These are phyloP conservation scores for Porogramme epimiltina DNA, from an alignment of 1,284 basidiomycete species.

Conservation along the genomic window DNA sequence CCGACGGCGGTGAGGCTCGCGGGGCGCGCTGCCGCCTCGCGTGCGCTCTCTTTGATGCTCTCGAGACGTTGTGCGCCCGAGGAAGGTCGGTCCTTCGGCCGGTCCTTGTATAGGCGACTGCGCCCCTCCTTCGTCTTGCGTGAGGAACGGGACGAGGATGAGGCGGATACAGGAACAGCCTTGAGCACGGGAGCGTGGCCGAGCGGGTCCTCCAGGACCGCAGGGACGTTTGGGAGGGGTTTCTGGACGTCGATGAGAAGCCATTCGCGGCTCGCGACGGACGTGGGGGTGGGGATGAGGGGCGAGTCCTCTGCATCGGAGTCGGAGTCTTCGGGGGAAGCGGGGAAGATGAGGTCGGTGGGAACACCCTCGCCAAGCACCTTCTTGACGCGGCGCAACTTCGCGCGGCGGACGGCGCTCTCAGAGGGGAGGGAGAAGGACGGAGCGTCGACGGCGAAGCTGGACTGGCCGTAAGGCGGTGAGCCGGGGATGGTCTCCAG, in stretches of 20 bases:
- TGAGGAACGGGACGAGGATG: too few species aligned
- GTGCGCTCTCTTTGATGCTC: constrained; percentile 17
- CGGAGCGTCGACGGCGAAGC: constrained; percentile 27
- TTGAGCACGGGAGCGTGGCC: not conserved
- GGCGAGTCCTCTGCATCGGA: constrained; percentile 24
- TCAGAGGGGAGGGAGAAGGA: constrained; percentile 43
- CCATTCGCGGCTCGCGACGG: constrained; percentile 17
- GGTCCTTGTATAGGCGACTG: constrained; percentile 15
- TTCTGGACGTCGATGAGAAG: constrained; percentile 15
- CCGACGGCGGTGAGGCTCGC: constrained; percentile 17
- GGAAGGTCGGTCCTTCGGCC: constrained; percentile 16
- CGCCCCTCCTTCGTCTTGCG: constrained; percentile 3
- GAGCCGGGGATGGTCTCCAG: constrained; percentile 27
- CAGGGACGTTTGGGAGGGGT: constrained; percentile 5
- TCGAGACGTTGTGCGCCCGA: constrained; percentile 13
- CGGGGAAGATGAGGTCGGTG: constrained; percentile 55
- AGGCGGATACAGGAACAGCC: not conserved
- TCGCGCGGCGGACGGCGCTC: constrained; percentile 45
- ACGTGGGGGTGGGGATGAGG: constrained; percentile 15
- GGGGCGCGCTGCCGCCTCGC: constrained; percentile 1
- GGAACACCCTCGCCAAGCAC: constrained; percentile 64
- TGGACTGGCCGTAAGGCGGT: constrained; percentile 21
- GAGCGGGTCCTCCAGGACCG: not conserved
- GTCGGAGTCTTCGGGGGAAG: constrained; percentile 14
- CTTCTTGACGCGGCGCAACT: constrained; percentile 60